Evolutionary conservation across 768 basidiomycete species (phyloP), one percentile per base, ranked within the genome.

Genomic region (Amanita rimosa): DNA sequence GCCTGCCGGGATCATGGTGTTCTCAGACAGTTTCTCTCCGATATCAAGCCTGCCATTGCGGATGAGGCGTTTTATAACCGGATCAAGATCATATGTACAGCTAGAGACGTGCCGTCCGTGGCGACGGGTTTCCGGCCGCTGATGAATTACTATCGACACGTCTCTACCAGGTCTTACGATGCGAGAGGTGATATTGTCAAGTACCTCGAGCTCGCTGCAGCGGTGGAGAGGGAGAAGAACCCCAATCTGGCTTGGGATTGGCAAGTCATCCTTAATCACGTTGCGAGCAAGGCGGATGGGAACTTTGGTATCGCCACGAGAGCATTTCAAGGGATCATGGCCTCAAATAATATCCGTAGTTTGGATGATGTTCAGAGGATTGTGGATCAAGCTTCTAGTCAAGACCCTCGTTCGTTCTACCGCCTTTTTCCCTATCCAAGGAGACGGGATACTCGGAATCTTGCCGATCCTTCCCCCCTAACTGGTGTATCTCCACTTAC

Each of bases 1-100:
- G 46, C 34, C 22, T 47, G 46, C 37, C 7, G 34, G 6, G 46
- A 47, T 24, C 19, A 37, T 13, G 26, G 5, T 8, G 13, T 37
- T 2, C 34, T 47, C 46, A 47, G 38, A 38, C 35, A 38, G 16
- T 47, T 47, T 36, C 9, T 47, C 24, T 47, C 46, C 11, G 46
- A 47, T 17, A 38, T 47, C 46, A 47, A 38, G 38, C 8, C 21
- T 24, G 24, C 27, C 26, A 36, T 47, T 9, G 37, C 34, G 0
- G 46, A 47, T 1, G 46, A 47, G 46, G 34, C 35, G 24, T 38
- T 38, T 17, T 27, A 47, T 10, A 38, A n/a, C 7, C 34, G 46
- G 8, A 29, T 47, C 46, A 47, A 47, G 36, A 47, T 47, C 19
- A 11, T 47, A 10, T 47, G 24, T 13, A 47, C 46, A 4, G 36